Evolutionary conservation across 306 rosid species (phyloP).

Genomic region (Vigna unguiculata): DNA sequence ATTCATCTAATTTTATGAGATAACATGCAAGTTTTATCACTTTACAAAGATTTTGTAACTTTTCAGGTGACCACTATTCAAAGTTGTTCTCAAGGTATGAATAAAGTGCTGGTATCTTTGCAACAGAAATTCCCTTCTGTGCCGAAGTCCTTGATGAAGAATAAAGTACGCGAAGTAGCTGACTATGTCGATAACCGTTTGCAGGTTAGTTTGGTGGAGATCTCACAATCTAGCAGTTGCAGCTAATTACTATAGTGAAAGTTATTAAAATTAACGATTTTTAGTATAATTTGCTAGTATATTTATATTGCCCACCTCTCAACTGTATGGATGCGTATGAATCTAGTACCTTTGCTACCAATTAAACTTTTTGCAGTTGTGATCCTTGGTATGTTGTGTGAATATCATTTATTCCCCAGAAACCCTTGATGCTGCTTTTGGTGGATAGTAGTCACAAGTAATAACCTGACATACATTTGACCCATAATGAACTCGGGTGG

Average conservation of each 20-base stretch:
- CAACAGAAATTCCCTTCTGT: slow-evolving; percentile 75
- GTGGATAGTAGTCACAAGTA: not conserved
- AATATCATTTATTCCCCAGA: slow-evolving; percentile 3
- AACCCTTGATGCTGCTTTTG: not conserved
- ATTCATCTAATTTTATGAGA: slow-evolving; percentile 32
- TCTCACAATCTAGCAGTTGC: slow-evolving; percentile 28
- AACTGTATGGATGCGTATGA: not conserved
- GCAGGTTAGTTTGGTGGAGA: slow-evolving; percentile 70
- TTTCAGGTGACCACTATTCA: slow-evolving; percentile 82
- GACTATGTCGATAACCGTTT: slow-evolving; percentile 77
- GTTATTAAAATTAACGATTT: slow-evolving; percentile 1
- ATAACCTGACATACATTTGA: not conserved
- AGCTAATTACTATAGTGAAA: slow-evolving; percentile 38
- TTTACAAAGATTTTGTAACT: slow-evolving; percentile 21
- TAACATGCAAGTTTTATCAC: slow-evolving; percentile 39
- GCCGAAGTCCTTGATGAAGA: slow-evolving; percentile 72
- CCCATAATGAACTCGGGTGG: not conserved
- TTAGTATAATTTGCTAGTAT: not conserved
- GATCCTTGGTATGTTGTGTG: slow-evolving; percentile 10
- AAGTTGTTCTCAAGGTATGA: slow-evolving; percentile 76
- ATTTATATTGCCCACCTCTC: not conserved
- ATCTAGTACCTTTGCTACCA: not conserved
- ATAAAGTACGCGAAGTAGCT: slow-evolving; percentile 83
- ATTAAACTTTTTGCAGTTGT: slow-evolving; percentile 13
- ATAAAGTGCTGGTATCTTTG: slow-evolving; percentile 72